A percentile compares a stretch with the other conserved stretches of the same genome.
phyloP scores from a whole-genome alignment of 352 stramenopile species.

The Phytophthora megakarya region DNA sequence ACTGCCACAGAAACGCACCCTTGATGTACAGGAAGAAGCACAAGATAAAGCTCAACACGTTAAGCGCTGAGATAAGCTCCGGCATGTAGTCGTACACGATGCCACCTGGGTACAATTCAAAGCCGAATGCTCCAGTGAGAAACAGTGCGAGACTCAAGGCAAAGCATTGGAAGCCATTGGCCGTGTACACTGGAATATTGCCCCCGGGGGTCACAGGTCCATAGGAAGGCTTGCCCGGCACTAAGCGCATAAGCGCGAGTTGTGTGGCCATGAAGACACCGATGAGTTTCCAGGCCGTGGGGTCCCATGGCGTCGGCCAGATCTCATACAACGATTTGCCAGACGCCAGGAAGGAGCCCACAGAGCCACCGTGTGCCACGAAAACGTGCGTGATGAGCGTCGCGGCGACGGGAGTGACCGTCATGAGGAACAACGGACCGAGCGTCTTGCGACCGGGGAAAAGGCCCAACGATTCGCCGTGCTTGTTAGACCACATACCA shows the following conservation, averaged over 20 bases:
- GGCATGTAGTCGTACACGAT: constrained; percentile 91
- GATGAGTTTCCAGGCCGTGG: constrained; percentile 91
- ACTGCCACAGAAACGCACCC: constrained; percentile 82
- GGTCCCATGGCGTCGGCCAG: constrained; percentile 85
- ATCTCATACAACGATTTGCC: constrained; percentile 68
- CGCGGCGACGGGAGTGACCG: constrained; percentile 76
- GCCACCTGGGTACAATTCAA: constrained; percentile 61
- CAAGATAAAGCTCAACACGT: constrained; percentile 95
- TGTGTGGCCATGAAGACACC: constrained; percentile 87
- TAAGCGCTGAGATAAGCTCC: constrained; percentile 91
- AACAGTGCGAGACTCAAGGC: constrained; percentile 86
- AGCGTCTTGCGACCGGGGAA: constrained; percentile 82
- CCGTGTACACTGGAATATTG: constrained; percentile 91
- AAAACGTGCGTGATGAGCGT: constrained; percentile 88
- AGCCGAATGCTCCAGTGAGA: constrained; percentile 52
- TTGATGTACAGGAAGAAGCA: constrained; percentile 94
- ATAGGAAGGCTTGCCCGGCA: constrained; percentile 89
- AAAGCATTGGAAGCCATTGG: constrained; percentile 94
- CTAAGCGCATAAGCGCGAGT: constrained; percentile 88
- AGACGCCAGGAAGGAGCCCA: constrained; percentile 42
- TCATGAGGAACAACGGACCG: constrained; percentile 90
- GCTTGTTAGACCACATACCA: constrained; percentile 75
- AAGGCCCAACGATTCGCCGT: constrained; percentile 67
- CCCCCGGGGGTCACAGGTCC: constrained; percentile 87
- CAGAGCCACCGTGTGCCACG: constrained; percentile 52